Evolutionary conservation across 352 stramenopile genomes (phyloP).

Genomic region (Pythium periplocum): DNA sequence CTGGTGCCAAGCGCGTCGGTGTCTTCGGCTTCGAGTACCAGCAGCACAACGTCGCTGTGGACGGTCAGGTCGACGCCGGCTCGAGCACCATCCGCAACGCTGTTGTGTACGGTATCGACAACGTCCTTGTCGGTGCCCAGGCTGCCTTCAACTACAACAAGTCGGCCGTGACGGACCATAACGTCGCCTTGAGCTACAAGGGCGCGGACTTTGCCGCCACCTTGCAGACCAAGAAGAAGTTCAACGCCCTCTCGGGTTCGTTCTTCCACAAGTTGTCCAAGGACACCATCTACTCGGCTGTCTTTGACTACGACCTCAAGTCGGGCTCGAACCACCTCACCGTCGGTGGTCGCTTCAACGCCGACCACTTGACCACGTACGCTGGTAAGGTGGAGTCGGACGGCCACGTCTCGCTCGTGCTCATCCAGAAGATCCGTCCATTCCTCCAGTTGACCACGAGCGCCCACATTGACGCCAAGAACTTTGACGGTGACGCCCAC

Average conservation of each 20-base stretch:
- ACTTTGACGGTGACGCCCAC: conserved; percentile 88
- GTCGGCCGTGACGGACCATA: conserved; percentile 79
- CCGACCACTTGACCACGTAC: conserved; percentile 79
- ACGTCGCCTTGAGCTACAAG: conserved; percentile 74
- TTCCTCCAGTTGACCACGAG: conserved; percentile 81
- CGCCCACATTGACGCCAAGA: conserved; percentile 87
- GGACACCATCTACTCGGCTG: conserved; percentile 80
- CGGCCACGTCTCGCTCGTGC: conserved; percentile 78
- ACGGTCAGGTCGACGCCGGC: conserved; percentile 52
- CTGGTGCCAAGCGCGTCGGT: conserved; percentile 63
- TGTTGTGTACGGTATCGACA: conserved; percentile 73
- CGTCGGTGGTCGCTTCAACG: conserved; percentile 78
- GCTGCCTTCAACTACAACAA: conserved; percentile 78
- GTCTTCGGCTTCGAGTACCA: conserved; percentile 78
- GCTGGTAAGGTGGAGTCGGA: conserved; percentile 85
- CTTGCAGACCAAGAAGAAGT: conserved; percentile 86
- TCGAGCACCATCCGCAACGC: conserved; percentile 53
- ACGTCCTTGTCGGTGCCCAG: conserved; percentile 68
- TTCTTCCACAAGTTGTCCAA: conserved; percentile 81
- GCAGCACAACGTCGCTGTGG: conserved; percentile 55
- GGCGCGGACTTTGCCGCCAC: conserved; percentile 71
- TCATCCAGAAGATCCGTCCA: conserved; percentile 83
- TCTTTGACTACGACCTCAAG: conserved; percentile 89
- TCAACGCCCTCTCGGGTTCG: conserved; percentile 72
- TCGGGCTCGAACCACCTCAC: conserved; percentile 76